Evolutionary conservation across 73 alveolate genomes (phyloP).

Genomic region (Uronychia binucleata): DNA sequence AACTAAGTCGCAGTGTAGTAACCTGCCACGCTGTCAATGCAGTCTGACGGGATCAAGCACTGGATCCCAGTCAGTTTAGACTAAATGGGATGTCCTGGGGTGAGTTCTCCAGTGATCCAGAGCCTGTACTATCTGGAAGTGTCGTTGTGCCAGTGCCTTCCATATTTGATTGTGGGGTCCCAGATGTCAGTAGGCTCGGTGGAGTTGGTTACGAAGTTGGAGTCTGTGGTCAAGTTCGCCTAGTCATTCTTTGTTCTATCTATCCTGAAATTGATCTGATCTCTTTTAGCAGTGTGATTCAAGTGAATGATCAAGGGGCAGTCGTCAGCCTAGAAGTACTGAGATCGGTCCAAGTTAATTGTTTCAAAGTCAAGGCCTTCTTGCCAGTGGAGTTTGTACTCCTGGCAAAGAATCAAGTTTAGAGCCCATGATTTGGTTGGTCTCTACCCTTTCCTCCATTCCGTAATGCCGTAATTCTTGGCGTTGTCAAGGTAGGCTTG

Average conservation of each 20-base stretch:
- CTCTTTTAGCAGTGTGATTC: slow-evolving; percentile 6
- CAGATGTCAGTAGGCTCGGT: not conserved
- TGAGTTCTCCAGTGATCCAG: not conserved
- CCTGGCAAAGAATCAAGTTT: slow-evolving; percentile 49
- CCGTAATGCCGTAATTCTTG: not conserved
- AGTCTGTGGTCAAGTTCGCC: not conserved
- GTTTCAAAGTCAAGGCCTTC: slow-evolving; percentile 37
- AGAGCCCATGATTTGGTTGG: slow-evolving; percentile 43
- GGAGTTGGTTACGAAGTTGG: not conserved
- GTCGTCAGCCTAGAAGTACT: not conserved
- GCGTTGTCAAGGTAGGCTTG: not conserved
- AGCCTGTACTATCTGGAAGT: not conserved
- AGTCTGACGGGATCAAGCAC: not conserved
- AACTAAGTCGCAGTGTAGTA: not conserved
- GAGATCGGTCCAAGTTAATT: slow-evolving; percentile 4
- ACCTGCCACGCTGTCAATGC: not conserved
- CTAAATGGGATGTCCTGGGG: not conserved
- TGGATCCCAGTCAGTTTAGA: not conserved
- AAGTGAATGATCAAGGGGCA: not conserved
- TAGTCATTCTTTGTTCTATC: not conserved
- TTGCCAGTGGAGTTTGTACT: slow-evolving; percentile 51
- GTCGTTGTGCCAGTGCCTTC: not conserved
- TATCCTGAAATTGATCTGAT: not conserved
- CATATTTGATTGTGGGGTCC: not conserved
- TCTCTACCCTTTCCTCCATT: not conserved